phyloP scores from a whole-genome alignment of 495 filamentous ascomycete genomes.

The Tuber brumale region DNA sequence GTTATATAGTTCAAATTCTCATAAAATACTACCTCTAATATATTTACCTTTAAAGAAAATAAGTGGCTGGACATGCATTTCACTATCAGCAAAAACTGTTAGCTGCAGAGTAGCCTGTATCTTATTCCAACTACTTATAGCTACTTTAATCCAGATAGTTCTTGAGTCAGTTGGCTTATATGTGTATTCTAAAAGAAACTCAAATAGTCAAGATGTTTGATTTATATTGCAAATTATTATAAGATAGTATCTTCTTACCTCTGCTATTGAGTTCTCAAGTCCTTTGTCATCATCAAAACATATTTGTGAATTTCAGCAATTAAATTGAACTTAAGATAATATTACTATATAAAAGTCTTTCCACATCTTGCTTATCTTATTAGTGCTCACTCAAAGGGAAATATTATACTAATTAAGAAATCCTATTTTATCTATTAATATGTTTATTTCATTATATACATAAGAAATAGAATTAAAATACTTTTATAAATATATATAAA shows the following conservation, averaged over 20 bases:
- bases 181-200: conserved; percentile 4
- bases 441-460: no score
- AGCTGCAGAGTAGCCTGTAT: conserved; percentile 3
- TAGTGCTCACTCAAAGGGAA: not conserved
- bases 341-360: not conserved
- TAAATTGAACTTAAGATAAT: not conserved
- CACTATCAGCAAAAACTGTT: conserved; percentile 8
- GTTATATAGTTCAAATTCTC: not conserved
- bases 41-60: conserved; percentile 7
- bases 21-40: not conserved
- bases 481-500: no score
- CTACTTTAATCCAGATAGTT: not conserved
- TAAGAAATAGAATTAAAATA: no score
- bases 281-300: not conserved
- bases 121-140: conserved; percentile 3
- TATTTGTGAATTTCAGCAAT: not conserved
- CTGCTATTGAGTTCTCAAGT: not conserved
- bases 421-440: not conserved
- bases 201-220: not conserved
- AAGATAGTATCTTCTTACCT: not conserved
- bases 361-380: not conserved
- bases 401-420: not conserved
- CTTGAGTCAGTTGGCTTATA: not conserved
- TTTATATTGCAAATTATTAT: conserved; percentile 3
- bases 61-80: not conserved